phyloP scores from a whole-genome alignment of 495 filamentous ascomycete species.

The Xylaria intraflava region DNA sequence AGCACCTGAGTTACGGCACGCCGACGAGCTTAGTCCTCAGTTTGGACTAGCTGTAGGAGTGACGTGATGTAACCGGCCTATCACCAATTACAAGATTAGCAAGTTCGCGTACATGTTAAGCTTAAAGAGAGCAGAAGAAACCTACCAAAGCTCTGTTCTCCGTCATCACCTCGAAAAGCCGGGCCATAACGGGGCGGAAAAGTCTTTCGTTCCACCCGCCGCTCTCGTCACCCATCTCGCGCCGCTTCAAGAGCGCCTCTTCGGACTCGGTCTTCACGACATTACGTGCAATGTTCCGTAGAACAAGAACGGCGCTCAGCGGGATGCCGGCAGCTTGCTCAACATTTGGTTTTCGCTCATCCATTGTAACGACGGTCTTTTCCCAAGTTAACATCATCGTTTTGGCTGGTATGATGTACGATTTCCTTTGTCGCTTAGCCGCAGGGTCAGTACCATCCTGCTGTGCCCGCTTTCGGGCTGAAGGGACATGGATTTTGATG shows the following conservation, averaged over 20 bases:
- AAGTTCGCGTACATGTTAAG: neutral
- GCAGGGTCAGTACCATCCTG: constrained; percentile 15
- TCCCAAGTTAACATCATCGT: constrained; percentile 46
- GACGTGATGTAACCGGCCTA: constrained; percentile 25
- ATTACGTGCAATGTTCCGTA: constrained; percentile 82
- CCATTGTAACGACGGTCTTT: constrained; percentile 59
- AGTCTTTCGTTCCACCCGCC: constrained; percentile 44
- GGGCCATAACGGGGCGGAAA: constrained; percentile 44
- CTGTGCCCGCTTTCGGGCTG: constrained; percentile 31
- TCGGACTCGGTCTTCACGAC: constrained; percentile 54
- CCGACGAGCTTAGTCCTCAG: constrained; percentile 17
- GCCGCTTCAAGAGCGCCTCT: constrained; percentile 44
- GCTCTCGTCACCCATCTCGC: constrained; percentile 29
- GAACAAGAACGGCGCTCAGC: constrained; percentile 72
- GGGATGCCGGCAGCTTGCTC: constrained; percentile 76
- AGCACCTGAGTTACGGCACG: neutral
- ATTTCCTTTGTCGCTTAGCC: constrained; percentile 39
- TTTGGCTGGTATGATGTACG: constrained; percentile 47
- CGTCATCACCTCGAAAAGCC: constrained; percentile 47
- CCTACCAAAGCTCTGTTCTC: constrained; percentile 46
- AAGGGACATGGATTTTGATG: constrained; percentile 57
- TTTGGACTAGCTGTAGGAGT: constrained; percentile 25
- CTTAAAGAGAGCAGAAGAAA: constrained; percentile 3
- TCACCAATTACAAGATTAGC: constrained; percentile 7
- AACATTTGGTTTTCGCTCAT: constrained; percentile 57